These are phyloP conservation scores for Chlamydomonas sphaeroides DNA, from an alignment of 139 green algal species.

Conservation along the genomic window DNA sequence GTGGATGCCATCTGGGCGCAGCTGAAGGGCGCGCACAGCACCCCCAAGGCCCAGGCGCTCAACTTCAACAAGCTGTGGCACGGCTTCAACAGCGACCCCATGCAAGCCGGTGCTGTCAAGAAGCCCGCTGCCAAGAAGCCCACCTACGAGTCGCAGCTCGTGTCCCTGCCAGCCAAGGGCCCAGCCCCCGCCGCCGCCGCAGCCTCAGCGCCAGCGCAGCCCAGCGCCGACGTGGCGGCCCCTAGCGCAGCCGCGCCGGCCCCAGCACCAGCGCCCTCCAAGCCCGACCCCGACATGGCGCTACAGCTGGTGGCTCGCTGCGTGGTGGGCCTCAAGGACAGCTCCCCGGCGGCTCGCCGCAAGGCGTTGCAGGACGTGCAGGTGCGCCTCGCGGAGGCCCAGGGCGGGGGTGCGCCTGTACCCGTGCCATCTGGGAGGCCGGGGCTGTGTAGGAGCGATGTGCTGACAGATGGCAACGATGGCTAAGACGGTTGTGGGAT, in stretches of 20 bases:
- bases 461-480: too few relatives aligned
- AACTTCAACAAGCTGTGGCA: slow-evolving; percentile 47
- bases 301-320: slow-evolving; percentile 24
- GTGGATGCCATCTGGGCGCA: slow-evolving; percentile 36
- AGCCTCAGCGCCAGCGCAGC: background rate
- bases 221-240: background rate
- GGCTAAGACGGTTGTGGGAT: too few relatives aligned
- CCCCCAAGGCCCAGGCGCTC: background rate
- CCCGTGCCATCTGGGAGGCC: too few relatives aligned
- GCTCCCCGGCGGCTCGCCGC: slow-evolving; percentile 6
- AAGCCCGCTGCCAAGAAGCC: background rate
- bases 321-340: slow-evolving; percentile 33
- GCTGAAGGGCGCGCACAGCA: slow-evolving; percentile 17
- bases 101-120: background rate
- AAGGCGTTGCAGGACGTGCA: slow-evolving; percentile 46
- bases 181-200: background rate
- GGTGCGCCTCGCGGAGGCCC: background rate
- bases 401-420: background rate
- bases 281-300: slow-evolving; percentile 1
- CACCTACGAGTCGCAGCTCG: slow-evolving; percentile 6
- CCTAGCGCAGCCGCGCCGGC: background rate
- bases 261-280: background rate
- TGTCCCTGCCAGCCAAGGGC: background rate
- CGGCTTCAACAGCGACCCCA: slow-evolving; percentile 34
- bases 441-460: background rate